These are phyloP conservation scores for Lasiodiplodia hormozganensis DNA, from an alignment of 2,329 filamentous ascomycete genomes.

Conservation along the genomic window DNA sequence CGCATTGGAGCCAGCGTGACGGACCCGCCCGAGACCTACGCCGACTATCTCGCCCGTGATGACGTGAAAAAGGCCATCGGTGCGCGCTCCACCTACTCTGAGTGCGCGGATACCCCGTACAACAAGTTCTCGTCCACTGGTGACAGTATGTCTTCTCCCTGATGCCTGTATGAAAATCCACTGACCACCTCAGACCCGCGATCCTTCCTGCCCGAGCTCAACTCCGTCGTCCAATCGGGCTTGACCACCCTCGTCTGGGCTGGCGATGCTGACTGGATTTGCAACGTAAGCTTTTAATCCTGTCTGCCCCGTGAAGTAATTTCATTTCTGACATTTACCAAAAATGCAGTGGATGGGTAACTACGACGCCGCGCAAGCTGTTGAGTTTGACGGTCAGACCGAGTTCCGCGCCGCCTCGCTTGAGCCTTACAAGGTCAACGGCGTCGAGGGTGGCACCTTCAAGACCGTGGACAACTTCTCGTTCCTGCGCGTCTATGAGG, in stretches of 20 bases:
- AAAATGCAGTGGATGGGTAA: constrained; percentile 44
- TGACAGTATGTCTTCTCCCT: constrained; percentile 6
- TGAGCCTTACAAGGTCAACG: constrained; percentile 57
- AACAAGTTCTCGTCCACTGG: constrained; percentile 39
- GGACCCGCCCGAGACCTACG: constrained; percentile 27
- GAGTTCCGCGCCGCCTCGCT: constrained; percentile 51
- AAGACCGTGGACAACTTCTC: constrained; percentile 59
- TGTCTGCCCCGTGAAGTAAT: no score
- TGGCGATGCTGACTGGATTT: constrained; percentile 59
- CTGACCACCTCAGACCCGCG: constrained; percentile 15
- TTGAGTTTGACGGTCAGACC: constrained; percentile 51
- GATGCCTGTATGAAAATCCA: neutral
- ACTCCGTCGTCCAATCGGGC: constrained; percentile 21
- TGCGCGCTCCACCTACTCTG: constrained; percentile 15
- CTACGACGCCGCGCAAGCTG: constrained; percentile 52
- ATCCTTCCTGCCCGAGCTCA: constrained; percentile 25
- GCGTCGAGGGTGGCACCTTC: constrained; percentile 56
- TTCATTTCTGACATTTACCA: no score
- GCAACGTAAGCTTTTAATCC: constrained; percentile 34
- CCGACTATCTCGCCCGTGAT: constrained; percentile 58
- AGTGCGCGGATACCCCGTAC: constrained; percentile 48
- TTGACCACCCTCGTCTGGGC: constrained; percentile 25
- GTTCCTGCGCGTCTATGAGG: constrained; percentile 57
- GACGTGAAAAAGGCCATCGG: constrained; percentile 58
- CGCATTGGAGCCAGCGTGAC: constrained; percentile 10